phyloP scores from a whole-genome alignment of 352 stramenopile species.

The Pythium rishiriense region DNA sequence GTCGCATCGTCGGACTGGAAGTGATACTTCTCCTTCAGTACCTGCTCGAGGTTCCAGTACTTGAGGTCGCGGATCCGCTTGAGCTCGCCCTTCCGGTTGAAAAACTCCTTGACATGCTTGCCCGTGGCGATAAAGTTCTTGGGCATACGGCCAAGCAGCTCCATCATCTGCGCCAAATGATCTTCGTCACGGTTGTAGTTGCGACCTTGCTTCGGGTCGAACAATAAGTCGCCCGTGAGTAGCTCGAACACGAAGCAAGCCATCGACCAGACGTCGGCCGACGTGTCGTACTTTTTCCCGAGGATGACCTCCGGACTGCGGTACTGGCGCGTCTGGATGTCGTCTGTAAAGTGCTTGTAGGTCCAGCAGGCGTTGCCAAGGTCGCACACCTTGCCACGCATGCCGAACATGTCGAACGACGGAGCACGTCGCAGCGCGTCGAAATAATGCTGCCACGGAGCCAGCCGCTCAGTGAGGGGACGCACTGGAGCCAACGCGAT shows the following conservation, averaged over 20 bases:
- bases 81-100: constrained; percentile 96
- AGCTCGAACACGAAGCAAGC: constrained; percentile 99
- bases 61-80: constrained; percentile 98
- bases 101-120: constrained; percentile 96
- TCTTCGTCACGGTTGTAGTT: constrained; percentile 93
- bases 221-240: constrained; percentile 98
- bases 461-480: constrained; percentile 26
- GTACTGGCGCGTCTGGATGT: constrained; percentile 99
- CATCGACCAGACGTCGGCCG: constrained; percentile 98
- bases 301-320: constrained; percentile 97
- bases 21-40: constrained; percentile 97
- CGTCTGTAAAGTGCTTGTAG: constrained; percentile 98
- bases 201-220: constrained; percentile 94
- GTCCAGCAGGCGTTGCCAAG: constrained; percentile 99
- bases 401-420: constrained; percentile 61
- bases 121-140: constrained; percentile 91
- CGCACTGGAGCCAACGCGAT: constrained; percentile 2
- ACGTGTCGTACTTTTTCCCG: constrained; percentile 97
- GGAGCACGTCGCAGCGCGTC: constrained; percentile 36
- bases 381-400: constrained; percentile 94
- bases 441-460: constrained; percentile 43
- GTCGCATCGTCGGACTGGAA: constrained; percentile 88
- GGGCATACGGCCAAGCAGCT: constrained; percentile 97
- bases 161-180: constrained; percentile 99
- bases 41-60: constrained; percentile 96